Percentiles rank a stretch among this genome's conserved stretches.
These are phyloP conservation scores for Globisporangium irregulare DNA, from an alignment of 352 stramenopile genomes.

Conservation along the genomic window DNA sequence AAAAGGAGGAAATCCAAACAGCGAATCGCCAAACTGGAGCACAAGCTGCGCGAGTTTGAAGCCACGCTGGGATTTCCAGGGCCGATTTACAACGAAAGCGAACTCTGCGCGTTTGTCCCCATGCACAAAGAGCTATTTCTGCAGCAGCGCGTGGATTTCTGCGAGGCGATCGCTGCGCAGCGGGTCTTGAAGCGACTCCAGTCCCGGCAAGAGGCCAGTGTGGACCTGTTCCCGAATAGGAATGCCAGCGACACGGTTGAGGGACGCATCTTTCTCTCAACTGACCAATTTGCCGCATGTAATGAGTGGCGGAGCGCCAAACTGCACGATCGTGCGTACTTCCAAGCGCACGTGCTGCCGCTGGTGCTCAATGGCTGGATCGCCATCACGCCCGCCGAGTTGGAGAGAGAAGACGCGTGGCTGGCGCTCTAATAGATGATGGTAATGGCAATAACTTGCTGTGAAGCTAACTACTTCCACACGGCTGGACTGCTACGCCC, in stretches of 20 bases:
- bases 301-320: slow-evolving; percentile 21
- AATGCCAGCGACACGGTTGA: not conserved
- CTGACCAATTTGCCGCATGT: slow-evolving; percentile 39
- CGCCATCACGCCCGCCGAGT: slow-evolving; percentile 17
- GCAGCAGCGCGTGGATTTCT: slow-evolving; percentile 26
- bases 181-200: slow-evolving; percentile 34
- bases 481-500: too few species aligned
- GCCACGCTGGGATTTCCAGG: slow-evolving; percentile 7
- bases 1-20: not conserved
- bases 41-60: slow-evolving; percentile 15
- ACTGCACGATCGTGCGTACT: slow-evolving; percentile 19
- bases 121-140: slow-evolving; percentile 29
- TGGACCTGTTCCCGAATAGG: not conserved
- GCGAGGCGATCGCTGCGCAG: slow-evolving; percentile 32
- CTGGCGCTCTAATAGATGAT: slow-evolving; percentile 16
- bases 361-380: slow-evolving; percentile 38
- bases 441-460: not conserved
- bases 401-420: slow-evolving; percentile 33
- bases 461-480: too few species aligned
- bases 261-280: slow-evolving; percentile 26
- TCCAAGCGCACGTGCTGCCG: slow-evolving; percentile 32
- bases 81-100: not conserved
- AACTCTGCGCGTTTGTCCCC: slow-evolving; percentile 27
- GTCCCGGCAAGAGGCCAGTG: slow-evolving; percentile 28
- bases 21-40: slow-evolving; percentile 10